phyloP scores from a whole-genome alignment of 75 land plant species.

The Pinus taeda region DNA sequence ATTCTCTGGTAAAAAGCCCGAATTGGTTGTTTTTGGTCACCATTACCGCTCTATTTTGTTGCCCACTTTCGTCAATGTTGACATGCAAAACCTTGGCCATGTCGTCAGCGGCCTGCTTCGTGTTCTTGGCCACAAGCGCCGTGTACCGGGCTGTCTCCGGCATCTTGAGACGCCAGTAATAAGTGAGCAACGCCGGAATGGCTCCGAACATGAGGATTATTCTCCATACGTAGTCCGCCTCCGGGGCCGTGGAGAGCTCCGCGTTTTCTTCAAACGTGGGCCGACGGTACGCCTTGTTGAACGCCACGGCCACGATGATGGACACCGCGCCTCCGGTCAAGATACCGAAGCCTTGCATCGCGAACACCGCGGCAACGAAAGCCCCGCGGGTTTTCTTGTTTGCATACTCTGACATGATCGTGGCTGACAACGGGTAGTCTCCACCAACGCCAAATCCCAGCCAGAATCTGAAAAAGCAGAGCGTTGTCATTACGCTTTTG shows the following conservation, averaged over 20 bases:
- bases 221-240: slow-evolving; percentile 42
- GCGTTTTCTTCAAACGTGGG: slow-evolving; percentile 25
- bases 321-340: slow-evolving; percentile 44
- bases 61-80: slow-evolving; percentile 20
- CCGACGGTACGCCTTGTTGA: slow-evolving; percentile 16
- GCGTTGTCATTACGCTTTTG: slow-evolving; percentile 14
- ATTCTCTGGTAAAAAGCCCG: slow-evolving; percentile 14
- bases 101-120: slow-evolving; percentile 42
- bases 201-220: slow-evolving; percentile 44
- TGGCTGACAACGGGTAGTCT: slow-evolving; percentile 48
- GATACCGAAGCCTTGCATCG: slow-evolving; percentile 66
- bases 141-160: slow-evolving; percentile 65
- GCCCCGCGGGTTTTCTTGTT: slow-evolving; percentile 48
- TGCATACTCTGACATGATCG: slow-evolving; percentile 56
- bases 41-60: slow-evolving; percentile 18
- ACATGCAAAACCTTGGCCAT: slow-evolving; percentile 35
- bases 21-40: not conserved
- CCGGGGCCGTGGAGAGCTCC: slow-evolving; percentile 20
- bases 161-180: slow-evolving; percentile 47
- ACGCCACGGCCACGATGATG: slow-evolving; percentile 24
- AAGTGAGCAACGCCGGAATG: slow-evolving; percentile 40
- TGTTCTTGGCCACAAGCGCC: slow-evolving; percentile 40
- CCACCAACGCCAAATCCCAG: slow-evolving; percentile 57
- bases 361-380: slow-evolving; percentile 36
- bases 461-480: slow-evolving; percentile 67